Percentiles rank a stretch among this genome's conserved stretches.
phyloP scores from a whole-genome alignment of 345 rosid genomes.

The Eucalyptus pauciflora region DNA sequence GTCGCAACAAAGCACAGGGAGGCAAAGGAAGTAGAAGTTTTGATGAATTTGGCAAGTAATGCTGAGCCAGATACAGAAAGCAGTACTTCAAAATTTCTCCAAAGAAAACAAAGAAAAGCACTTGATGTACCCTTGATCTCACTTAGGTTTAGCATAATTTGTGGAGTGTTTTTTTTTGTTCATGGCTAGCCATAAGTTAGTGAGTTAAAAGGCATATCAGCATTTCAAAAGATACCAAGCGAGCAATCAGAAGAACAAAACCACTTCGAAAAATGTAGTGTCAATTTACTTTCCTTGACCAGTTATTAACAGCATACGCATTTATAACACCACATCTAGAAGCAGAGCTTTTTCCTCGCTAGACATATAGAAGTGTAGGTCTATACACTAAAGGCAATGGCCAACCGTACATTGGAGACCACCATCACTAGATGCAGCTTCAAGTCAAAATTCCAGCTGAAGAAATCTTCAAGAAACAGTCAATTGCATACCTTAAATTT shows the following conservation, averaged over 20 bases:
- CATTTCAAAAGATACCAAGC: not conserved
- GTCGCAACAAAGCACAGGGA: not conserved
- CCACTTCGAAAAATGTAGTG: not conserved
- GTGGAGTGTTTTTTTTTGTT: not conserved
- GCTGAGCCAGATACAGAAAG: not conserved
- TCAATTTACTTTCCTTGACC: not conserved
- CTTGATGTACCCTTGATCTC: not conserved
- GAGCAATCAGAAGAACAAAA: not conserved
- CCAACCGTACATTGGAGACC: not conserved
- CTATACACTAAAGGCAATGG: not conserved
- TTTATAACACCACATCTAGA: not conserved
- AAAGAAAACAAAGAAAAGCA: not conserved
- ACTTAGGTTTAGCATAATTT: not conserved
- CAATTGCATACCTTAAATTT: conserved; percentile 70
- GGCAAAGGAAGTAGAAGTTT: not conserved
- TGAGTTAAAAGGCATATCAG: not conserved
- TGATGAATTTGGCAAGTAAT: not conserved
- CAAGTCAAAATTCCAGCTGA: not conserved
- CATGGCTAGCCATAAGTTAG: not conserved
- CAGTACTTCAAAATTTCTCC: not conserved
- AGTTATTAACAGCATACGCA: not conserved
- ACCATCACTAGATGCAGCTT: not conserved
- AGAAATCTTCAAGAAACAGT: not conserved
- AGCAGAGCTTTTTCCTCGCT: not conserved
- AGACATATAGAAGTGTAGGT: not conserved